Base-by-base conservation (phyloP, 2,329 filamentous ascomycete species). In the Lachnum nothofagi region DNA sequence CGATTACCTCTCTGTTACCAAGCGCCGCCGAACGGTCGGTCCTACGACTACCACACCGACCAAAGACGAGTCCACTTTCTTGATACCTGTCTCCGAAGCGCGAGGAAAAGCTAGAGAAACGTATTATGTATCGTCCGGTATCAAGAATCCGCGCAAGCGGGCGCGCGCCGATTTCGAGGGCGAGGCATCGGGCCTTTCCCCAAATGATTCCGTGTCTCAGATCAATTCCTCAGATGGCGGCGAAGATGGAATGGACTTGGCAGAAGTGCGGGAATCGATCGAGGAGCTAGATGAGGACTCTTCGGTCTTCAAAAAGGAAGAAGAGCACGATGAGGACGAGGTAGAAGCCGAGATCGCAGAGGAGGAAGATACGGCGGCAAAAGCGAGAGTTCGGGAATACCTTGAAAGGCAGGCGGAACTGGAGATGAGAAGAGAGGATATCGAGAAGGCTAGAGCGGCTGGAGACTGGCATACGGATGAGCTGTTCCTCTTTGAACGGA, bases 391-490 rank as follows among this genome's bases (percentile, higher is more conserved):
- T 6, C 34, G 60, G 16, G 54, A 65, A 46, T 64, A 61, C 42
- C 56, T 65, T 25, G 56, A 54, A 35, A 51, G 53, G 48, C 62
- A 66, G 47, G 57, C 55, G 3, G 56, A 62, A 43, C 47, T 65
- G 17, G 57, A 48, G 6, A 23, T 29, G 22, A 52, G 52, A 34
- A 55, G 53, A 38, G 56, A 59, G 24, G 55, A 57, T 7, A 55
- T 65, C 16, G 50, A 57, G 33, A 56, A 53, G 44, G 54, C 48
- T 17, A 61, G 53, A 42, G 56, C 51, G 4, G 44, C 46, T 17
- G 62, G 59, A 9, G 52, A 57, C 16, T 66, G 62, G 63, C 59
- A 64, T 27, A 43, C 56, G 8, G 62, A 65, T 16, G 62, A 60
- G 31, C 33, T 63, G 0, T 59, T 55, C 23, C 46, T 66, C 17